Evolutionary conservation across 164 flowering plant species (phyloP).

Genomic region (Houttuynia cordata): DNA sequence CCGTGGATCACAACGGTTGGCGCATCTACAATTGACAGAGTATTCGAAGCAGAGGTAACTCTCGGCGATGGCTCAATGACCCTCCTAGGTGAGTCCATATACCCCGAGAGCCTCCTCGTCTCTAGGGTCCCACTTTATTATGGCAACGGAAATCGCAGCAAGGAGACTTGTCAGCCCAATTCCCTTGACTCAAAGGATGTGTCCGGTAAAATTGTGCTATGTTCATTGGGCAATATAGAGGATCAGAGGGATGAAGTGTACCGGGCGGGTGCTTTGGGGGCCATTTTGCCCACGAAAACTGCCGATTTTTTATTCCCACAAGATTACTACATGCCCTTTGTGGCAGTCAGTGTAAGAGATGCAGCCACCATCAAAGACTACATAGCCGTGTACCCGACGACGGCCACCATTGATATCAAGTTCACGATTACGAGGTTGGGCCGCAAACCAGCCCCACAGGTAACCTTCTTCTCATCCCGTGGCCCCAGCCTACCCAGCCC

Average conservation of each 20-base stretch:
- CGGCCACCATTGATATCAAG: conserved; percentile 4
- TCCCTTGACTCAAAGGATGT: conserved; percentile 21
- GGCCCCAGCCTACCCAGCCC: conserved; percentile 8
- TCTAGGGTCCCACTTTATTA: conserved; percentile 18
- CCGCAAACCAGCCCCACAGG: conserved; percentile 13
- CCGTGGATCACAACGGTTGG: conserved; percentile 20
- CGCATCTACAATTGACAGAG: conserved; percentile 13
- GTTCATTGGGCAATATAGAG: conserved; percentile 6
- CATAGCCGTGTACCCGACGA: not conserved
- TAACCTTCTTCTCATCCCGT: conserved; percentile 10
- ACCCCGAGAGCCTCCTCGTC: conserved; percentile 20
- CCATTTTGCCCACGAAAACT: conserved; percentile 13
- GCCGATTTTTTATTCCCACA: not conserved
- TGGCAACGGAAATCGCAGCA: conserved; percentile 20
- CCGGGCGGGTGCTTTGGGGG: conserved; percentile 20
- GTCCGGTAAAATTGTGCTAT: conserved; percentile 22
- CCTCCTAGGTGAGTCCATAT: conserved; percentile 18
- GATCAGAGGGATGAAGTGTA: conserved; percentile 8
- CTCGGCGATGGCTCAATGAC: conserved; percentile 11
- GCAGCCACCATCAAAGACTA: conserved; percentile 1
- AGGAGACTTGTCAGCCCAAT: conserved; percentile 11
- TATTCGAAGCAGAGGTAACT: conserved; percentile 5
- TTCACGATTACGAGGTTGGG: conserved; percentile 8
- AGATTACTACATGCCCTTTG: conserved; percentile 3
- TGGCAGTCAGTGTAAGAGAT: not conserved